Conservation (phyloP, 1,284 basidiomycete species). For the Coniophora puteana region DNA sequence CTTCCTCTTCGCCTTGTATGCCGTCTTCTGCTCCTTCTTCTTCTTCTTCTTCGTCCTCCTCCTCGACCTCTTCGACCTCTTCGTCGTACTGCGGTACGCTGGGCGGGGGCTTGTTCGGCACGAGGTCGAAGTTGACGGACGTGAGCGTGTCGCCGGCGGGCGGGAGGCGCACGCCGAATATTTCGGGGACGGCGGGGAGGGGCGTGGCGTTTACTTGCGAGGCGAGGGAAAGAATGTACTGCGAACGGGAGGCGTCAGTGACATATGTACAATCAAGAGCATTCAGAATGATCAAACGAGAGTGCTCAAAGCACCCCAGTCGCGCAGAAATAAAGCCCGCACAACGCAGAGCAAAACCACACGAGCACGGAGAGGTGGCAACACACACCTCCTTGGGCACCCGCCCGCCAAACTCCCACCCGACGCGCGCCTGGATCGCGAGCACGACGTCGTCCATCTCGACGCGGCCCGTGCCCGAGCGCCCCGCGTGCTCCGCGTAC, state of each 20-base stretch:
- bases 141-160: constrained; percentile 81
- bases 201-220: constrained; percentile 88
- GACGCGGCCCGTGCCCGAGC: constrained; percentile 58
- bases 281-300: neutral
- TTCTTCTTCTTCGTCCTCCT: constrained; percentile 58
- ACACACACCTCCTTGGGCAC: constrained; percentile 89
- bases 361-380: no score
- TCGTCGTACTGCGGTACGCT: constrained; percentile 73
- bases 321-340: no score
- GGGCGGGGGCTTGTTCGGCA: constrained; percentile 82
- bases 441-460: constrained; percentile 91
- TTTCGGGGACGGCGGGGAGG: constrained; percentile 90
- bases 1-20: constrained; percentile 76
- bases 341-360: neutral
- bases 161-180: constrained; percentile 91
- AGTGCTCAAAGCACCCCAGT: neutral
- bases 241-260: constrained; percentile 5
- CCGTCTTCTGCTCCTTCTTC: constrained; percentile 38
- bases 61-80: constrained; percentile 74
- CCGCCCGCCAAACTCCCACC: constrained; percentile 91
- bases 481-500: constrained; percentile 91
- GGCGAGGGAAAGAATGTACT: constrained; percentile 90
- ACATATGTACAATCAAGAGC: constrained; percentile 2
- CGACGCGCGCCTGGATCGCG: constrained; percentile 90
- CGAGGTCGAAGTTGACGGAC: constrained; percentile 88